Evolutionary conservation across 139 green algal genomes (phyloP).

Genomic region (Tetradesmus lagerheimii): DNA sequence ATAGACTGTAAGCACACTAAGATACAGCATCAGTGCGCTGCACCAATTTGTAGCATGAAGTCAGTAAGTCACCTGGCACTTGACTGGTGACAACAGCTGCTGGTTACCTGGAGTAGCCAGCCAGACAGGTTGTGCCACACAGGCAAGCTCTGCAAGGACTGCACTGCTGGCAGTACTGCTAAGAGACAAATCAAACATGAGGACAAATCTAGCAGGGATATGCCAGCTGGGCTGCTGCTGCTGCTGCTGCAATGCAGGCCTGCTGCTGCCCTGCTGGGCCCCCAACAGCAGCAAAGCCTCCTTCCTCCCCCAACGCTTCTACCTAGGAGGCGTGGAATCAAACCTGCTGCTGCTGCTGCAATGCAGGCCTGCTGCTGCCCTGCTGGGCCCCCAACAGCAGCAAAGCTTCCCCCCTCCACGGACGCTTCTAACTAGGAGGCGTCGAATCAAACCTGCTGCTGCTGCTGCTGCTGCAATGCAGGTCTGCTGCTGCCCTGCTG

Average conservation of each 20-base stretch:
- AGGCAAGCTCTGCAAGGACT: background rate
- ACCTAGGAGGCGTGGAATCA: background rate
- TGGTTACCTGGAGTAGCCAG: no score
- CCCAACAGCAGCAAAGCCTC: conserved; percentile 4
- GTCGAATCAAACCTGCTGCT: background rate
- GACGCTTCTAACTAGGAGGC: background rate
- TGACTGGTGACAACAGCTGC: no score
- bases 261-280: background rate
- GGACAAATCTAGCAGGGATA: background rate
- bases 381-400: background rate
- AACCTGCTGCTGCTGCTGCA: background rate
- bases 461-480: background rate
- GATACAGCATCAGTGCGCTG: no score
- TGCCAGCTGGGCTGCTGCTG: background rate
- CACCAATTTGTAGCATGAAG: no score
- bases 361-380: conserved; percentile 23
- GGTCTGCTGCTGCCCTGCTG: conserved; percentile 8
- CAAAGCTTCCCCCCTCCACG: background rate
- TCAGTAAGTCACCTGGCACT: no score
- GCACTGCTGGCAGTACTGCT: background rate
- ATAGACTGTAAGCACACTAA: no score
- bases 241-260: background rate
- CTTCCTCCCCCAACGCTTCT: conserved; percentile 3
- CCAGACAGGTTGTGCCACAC: no score
- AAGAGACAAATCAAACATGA: no score